Evolutionary conservation across 495 filamentous ascomycete genomes (phyloP).

Genomic region (Trichocladium uniseriatum): DNA sequence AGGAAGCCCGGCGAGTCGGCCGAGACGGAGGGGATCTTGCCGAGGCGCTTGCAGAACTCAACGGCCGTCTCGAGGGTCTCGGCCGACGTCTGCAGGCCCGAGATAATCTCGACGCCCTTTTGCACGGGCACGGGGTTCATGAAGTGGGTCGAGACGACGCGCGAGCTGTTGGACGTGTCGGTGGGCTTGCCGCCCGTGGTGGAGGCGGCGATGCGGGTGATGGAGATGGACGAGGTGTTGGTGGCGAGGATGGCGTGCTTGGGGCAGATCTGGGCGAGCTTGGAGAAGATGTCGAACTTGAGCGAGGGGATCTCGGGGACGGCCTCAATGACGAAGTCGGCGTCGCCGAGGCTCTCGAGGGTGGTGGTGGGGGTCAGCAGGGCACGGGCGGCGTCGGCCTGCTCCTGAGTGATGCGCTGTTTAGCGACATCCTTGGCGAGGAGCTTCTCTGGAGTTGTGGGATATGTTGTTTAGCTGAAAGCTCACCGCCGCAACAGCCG

Average conservation of each 20-base stretch:
- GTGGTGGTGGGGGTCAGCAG: constrained; percentile 61
- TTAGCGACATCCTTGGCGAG: constrained; percentile 88
- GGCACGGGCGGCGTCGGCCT: constrained; percentile 59
- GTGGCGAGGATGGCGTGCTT: constrained; percentile 87
- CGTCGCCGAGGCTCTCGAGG: constrained; percentile 67
- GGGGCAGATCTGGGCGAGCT: constrained; percentile 75
- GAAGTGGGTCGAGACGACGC: constrained; percentile 94
- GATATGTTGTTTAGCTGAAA: not conserved
- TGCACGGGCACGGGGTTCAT: constrained; percentile 99
- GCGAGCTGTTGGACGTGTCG: constrained; percentile 70
- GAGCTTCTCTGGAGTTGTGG: constrained; percentile 58
- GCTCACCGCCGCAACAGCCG: too few species aligned
- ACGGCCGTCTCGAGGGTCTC: constrained; percentile 76
- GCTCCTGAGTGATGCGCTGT: constrained; percentile 64
- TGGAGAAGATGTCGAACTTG: constrained; percentile 79
- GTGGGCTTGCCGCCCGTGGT: constrained; percentile 60
- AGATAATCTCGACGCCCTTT: constrained; percentile 96
- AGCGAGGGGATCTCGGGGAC: constrained; percentile 86
- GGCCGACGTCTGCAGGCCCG: constrained; percentile 79
- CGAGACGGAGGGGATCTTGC: constrained; percentile 79
- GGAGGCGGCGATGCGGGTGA: constrained; percentile 88
- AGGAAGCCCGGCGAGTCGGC: constrained; percentile 91
- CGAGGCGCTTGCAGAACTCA: constrained; percentile 80
- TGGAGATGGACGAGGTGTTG: constrained; percentile 95
- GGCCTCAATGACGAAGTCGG: constrained; percentile 97